Base-by-base conservation (phyloP, 345 rosid genomes). In the Dipteronia dyeriana region DNA sequence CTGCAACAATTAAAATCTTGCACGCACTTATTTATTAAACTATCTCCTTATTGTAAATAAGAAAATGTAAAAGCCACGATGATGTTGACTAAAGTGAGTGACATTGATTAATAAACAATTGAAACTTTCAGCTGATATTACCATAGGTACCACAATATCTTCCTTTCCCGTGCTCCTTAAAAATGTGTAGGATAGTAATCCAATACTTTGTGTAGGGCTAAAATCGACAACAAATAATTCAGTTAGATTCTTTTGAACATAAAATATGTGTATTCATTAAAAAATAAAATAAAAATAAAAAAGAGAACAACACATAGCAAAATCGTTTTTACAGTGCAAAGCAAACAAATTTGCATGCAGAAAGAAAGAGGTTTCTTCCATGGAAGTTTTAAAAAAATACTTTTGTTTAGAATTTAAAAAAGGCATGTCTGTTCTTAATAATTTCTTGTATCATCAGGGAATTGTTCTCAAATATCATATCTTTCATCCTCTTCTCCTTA, bases 141-240 rank as follows among this genome's bases (percentile, higher is more conserved):
- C 99, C 98, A 95, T 93, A 53, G 99, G 99, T 29, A 95, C 99
- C 60, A 95, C 88, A 45, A 93, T 92, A 84, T 95, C 98, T 82
- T 93, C 97, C 84, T 91, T 92, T 64, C 97, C 95, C 0, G 99
- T 95, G 86, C 91, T 89, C 88, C 92, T 93, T 84, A 95, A 85
- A 86, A 92, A 95, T 14, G 96, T 93, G 83, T 95, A 95, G 13
- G 98, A 93, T 66, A 95, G 86, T 85, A 95, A 77, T 78, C 99
- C 99, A 66, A 95, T 91, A 85, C 98, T 95, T 87, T 90, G 95
- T 53, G 97, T 90, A 72, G 89, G 83, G 77, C 99, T 95, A 75
- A 70, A 85, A 85, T 64, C 79, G 76, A 85, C 74, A 83, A 26
- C 78, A 82, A 72, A 75, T 26, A 69, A 56, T 79, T 53, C 31